Evolutionary conservation across 345 rosid species (phyloP), one percentile per base, ranked within the genome.

Genomic region (Bretschneidera sinensis): DNA sequence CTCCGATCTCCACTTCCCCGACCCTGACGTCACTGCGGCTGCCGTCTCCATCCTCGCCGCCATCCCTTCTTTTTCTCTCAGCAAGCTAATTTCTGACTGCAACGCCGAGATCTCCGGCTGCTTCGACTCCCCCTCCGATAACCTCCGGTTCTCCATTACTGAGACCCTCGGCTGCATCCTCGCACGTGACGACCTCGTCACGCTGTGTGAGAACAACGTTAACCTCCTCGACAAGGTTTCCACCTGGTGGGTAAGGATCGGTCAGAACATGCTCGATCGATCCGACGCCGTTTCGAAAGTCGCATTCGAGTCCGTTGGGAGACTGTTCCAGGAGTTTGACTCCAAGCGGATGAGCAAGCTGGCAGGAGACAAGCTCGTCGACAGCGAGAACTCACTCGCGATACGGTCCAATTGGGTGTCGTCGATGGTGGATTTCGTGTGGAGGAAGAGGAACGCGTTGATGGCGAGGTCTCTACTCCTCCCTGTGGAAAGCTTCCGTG

Each of bases 321-420:
- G 96, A 56, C 68, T 92, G 60, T 92, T 92, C 71, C 96, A 84
- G 66, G 97, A 92, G 80, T 85, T 92, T 22, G 94, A 92, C 69
- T 82, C 90, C 0, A 87, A 92, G 77, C 73, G 96, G 59, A 92
- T 92, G 98, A 87, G 92, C 65, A 78, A 90, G 39, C 76, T 92
- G 67, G 98, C 98, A 3, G 98, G 98, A 1, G 98, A 92, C 76
- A 92, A 89, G 87, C 87, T 92, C 55, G 91, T 92, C 0, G 98
- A 92, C 62, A 89, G 92, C 43, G 98, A 92, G 71, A 92, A 92
- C 72, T 89, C 97, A 8, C 76, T 89, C 2, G 94, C 97, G 17
- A 85, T 92, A 64, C 72, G 98, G 71, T 92, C 96, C 2, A 87
- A 81, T 65, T 92, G 97, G 98, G 98, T 92, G 16, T 84, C 89